Percentiles rank a stretch among this genome's conserved stretches.
phyloP scores from a whole-genome alignment of 2,329 filamentous ascomycete species.

The Fusarium sp. region DNA sequence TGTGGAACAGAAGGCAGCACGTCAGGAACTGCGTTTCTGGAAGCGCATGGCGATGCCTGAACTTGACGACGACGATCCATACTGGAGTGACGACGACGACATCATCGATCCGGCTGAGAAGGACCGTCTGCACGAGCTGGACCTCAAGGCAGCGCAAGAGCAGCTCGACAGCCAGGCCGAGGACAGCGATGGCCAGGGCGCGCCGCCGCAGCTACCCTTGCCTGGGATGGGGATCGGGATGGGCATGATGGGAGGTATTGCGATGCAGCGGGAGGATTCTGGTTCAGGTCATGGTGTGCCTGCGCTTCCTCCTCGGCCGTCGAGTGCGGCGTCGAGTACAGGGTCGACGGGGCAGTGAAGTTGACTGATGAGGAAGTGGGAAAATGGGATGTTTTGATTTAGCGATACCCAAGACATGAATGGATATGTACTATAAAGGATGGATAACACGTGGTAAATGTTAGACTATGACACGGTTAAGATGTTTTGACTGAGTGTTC shows the following conservation, averaged over 20 bases:
- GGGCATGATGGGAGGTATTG: constrained; percentile 52
- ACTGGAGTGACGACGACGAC: constrained; percentile 74
- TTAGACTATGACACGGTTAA: neutral
- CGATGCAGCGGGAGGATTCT: constrained; percentile 54
- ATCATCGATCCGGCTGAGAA: constrained; percentile 71
- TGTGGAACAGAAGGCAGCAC: constrained; percentile 62
- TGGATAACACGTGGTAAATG: constrained; percentile 15
- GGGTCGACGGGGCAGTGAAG: constrained; percentile 55
- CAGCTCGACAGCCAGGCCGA: constrained; percentile 51
- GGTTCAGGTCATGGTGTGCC: constrained; percentile 42
- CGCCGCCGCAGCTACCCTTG: constrained; percentile 39
- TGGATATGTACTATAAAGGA: constrained; percentile 40
- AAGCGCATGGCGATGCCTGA: constrained; percentile 73
- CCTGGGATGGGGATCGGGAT: constrained; percentile 39
- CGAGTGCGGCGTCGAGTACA: constrained; percentile 57
- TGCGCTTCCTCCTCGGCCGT: constrained; percentile 50
- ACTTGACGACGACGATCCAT: constrained; percentile 67
- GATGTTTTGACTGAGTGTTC: too few relatives aligned
- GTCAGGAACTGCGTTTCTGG: constrained; percentile 73
- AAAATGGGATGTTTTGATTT: constrained; percentile 42
- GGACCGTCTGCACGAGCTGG: constrained; percentile 62
- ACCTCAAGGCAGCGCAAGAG: constrained; percentile 57
- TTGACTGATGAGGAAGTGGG: neutral
- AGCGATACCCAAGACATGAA: constrained; percentile 47
- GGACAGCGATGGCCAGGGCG: constrained; percentile 49